Conservation (phyloP, 768 basidiomycete genomes). For the Tylopilus intermedius region DNA sequence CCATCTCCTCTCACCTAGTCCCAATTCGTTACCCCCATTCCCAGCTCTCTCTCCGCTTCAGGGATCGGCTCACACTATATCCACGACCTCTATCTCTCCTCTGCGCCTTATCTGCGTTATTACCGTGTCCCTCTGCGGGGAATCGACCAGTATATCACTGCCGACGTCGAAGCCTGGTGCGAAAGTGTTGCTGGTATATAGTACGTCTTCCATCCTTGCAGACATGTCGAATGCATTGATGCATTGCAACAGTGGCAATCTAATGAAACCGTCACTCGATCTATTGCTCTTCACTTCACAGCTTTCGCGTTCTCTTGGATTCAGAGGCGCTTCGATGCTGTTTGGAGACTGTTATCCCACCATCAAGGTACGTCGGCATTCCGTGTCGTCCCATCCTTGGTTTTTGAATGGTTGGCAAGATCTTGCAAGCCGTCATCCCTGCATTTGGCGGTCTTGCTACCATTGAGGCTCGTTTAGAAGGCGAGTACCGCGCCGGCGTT, state of each 20-base stretch:
- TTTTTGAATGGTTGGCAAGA: slow-evolving; percentile 25
- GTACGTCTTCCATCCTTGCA: slow-evolving; percentile 40
- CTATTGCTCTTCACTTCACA: slow-evolving; percentile 76
- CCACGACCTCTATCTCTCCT: slow-evolving; percentile 84
- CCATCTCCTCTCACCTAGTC: not conserved
- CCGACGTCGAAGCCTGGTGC: slow-evolving; percentile 59
- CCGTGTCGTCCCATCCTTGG: not conserved
- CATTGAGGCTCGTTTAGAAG: slow-evolving; percentile 81
- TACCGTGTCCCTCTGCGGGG: slow-evolving; percentile 45
- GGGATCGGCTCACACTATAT: slow-evolving; percentile 87
- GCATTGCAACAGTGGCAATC: slow-evolving; percentile 46
- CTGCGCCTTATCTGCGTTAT: no score
- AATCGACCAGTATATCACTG: slow-evolving; percentile 88
- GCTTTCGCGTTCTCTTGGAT: no score
- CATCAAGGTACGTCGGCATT: slow-evolving; percentile 33
- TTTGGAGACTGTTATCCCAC: slow-evolving; percentile 76
- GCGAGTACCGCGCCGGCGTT: slow-evolving; percentile 87
- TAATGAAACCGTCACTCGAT: slow-evolving; percentile 52
- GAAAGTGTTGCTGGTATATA: slow-evolving; percentile 66
- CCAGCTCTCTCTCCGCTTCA: slow-evolving; percentile 64
- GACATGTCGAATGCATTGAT: not conserved
- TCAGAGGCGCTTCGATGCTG: no score
- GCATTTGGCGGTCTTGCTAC: slow-evolving; percentile 89
- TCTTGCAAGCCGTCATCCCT: slow-evolving; percentile 40
- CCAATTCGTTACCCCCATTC: slow-evolving; percentile 57